Evolutionary conservation across 257 asterid species (phyloP), one percentile per base, ranked within the genome.

Genomic region (Solanum chiquidenum): DNA sequence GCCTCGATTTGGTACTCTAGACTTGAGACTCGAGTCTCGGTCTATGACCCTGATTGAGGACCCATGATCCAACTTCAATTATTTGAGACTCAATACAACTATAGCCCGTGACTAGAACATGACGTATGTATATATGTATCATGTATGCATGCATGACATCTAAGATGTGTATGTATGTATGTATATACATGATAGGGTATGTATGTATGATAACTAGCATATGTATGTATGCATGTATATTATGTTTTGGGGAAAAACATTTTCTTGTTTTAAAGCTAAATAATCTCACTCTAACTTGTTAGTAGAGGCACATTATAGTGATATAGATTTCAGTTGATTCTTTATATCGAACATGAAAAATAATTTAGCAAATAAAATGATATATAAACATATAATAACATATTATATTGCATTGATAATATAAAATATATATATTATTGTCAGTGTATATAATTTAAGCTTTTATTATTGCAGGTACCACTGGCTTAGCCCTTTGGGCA

Each of bases 401-500:
- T 55, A 3, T 3, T 55, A 7, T 55, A 20, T 20, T 18, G 64
- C 64, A 55, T 55, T 55, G 64, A 55, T 55, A 18, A 20, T 55
- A 55, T 55, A 55, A 18, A 55, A 46, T 12, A 52, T 6, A 52
- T 6, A 18, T 55, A 55, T 55, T 7, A 55, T 20, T 58, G 66
- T 58, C 11, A 1, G 8, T 58, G 25, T 20, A 58, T 55, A 55
- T 58, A 58, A 58, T 20, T 58, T 58, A 58, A 58, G 11, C 4
- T 58, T 58, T 58, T 58, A 58, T 58, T 58, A 58, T 58, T 58
- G 66, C 90, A 94, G 96, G 98, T 37, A 91, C 91, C 5, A 95
- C 99, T 37, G 98, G 98, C 18, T 86, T 95, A 84, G 98, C 98
- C 86, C 93, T 97, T 42, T 97, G 99, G 98, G 99, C 98, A 6